phyloP scores from a whole-genome alignment of 495 filamentous ascomycete species.

The Diplogelasinospora grovesii region DNA sequence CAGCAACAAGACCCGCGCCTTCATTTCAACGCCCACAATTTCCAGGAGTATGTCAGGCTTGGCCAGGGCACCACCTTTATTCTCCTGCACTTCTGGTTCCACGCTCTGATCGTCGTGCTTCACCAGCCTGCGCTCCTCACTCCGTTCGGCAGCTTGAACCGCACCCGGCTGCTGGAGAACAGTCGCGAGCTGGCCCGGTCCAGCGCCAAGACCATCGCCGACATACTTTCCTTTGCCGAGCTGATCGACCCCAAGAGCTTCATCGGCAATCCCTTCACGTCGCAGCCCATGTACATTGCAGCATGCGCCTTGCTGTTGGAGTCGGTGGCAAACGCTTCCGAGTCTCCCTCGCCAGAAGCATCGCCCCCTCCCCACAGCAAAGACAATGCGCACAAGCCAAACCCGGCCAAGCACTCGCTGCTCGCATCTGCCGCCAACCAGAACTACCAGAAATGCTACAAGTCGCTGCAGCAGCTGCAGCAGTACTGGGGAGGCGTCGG shows the following conservation, averaged over 20 bases:
- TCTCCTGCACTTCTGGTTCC: slow-evolving; percentile 87
- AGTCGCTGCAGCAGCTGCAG: slow-evolving; percentile 67
- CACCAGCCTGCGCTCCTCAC: slow-evolving; percentile 76
- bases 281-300: slow-evolving; percentile 84
- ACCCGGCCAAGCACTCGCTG: slow-evolving; percentile 58
- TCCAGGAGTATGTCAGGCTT: slow-evolving; percentile 66
- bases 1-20: slow-evolving; percentile 63
- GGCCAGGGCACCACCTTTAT: slow-evolving; percentile 79
- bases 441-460: slow-evolving; percentile 77
- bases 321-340: slow-evolving; percentile 54
- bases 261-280: slow-evolving; percentile 80
- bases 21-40: slow-evolving; percentile 73
- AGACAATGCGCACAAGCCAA: slow-evolving; percentile 3
- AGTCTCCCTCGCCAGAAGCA: slow-evolving; percentile 47
- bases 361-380: slow-evolving; percentile 32
- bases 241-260: slow-evolving; percentile 72
- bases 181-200: slow-evolving; percentile 79
- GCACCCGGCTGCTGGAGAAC: slow-evolving; percentile 63
- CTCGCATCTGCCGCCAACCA: slow-evolving; percentile 68
- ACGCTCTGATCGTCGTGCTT: slow-evolving; percentile 75
- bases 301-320: slow-evolving; percentile 83
- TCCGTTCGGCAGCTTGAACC: slow-evolving; percentile 58
- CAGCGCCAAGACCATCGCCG: slow-evolving; percentile 80
- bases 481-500: slow-evolving; percentile 79
- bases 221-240: slow-evolving; percentile 75